A percentile compares a stretch with the other conserved stretches of the same genome.
Conservation (phyloP, 106 monocot genomes). For the Platanthera zijinensis region DNA sequence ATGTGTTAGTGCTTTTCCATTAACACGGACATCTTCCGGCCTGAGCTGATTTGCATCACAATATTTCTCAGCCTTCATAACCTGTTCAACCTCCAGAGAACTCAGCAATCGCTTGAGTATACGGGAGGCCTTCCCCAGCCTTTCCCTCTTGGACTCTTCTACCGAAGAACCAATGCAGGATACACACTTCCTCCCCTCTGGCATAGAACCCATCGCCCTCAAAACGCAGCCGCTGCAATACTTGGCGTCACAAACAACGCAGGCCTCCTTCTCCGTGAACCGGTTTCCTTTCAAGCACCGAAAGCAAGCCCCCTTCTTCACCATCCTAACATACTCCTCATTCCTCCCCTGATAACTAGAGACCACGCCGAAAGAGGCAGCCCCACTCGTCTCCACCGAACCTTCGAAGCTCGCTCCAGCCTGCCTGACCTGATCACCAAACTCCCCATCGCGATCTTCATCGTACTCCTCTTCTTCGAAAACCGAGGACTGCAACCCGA, state of each 20-base stretch:
- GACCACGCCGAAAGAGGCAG: neutral
- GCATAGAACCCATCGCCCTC: constrained; percentile 88
- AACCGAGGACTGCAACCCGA: constrained; percentile 12
- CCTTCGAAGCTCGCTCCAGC: constrained; percentile 18
- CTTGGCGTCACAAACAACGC: constrained; percentile 68
- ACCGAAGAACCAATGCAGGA: constrained; percentile 62
- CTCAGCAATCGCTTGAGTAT: constrained; percentile 62
- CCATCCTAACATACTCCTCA: constrained; percentile 6
- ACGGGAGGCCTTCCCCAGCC: constrained; percentile 61
- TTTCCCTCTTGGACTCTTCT: constrained; percentile 52
- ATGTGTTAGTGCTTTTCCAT: constrained; percentile 37
- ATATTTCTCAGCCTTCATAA: constrained; percentile 62
- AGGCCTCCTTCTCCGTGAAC: constrained; percentile 79
- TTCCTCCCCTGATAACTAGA: neutral
- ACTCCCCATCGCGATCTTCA: constrained; percentile 3
- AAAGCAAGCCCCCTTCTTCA: constrained; percentile 44
- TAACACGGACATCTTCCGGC: constrained; percentile 64
- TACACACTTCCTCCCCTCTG: constrained; percentile 84
- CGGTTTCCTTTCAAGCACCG: constrained; percentile 53
- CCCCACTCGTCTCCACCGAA: constrained; percentile 10
- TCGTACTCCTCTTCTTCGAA: constrained; percentile 18
- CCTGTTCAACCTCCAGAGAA: constrained; percentile 51
- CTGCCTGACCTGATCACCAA: neutral
- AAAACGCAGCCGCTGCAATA: constrained; percentile 63
- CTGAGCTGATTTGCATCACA: constrained; percentile 71